phyloP scores from a whole-genome alignment of 1,284 basidiomycete genomes.

The Entoloma clypeatum region DNA sequence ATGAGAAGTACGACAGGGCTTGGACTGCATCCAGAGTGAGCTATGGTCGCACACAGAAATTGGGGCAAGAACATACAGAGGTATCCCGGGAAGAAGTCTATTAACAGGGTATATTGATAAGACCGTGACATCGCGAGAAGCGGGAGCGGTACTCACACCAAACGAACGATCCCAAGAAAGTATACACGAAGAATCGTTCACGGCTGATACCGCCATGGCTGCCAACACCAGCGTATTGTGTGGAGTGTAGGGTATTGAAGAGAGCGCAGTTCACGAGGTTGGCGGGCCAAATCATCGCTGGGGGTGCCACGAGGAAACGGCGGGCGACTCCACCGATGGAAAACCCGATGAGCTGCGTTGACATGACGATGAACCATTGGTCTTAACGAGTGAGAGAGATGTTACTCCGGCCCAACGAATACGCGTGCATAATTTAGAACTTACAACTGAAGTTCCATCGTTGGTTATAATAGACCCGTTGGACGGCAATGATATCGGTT shows the following conservation, averaged over 20 bases:
- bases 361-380: slow-evolving; percentile 58
- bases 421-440: slow-evolving; percentile 12
- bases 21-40: slow-evolving; percentile 31
- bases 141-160: slow-evolving; percentile 71
- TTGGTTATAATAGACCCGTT: slow-evolving; percentile 52
- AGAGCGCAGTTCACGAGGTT: slow-evolving; percentile 77
- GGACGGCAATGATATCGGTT: slow-evolving; percentile 62
- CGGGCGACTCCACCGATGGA: slow-evolving; percentile 61
- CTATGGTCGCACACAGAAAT: background rate
- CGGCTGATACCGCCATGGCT: slow-evolving; percentile 65
- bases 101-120: too few species aligned
- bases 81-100: slow-evolving; percentile 63
- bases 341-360: slow-evolving; percentile 68
- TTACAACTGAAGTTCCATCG: slow-evolving; percentile 30
- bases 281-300: slow-evolving; percentile 81
- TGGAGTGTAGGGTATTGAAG: slow-evolving; percentile 67
- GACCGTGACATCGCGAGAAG: too few species aligned
- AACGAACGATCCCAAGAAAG: slow-evolving; percentile 44
- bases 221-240: slow-evolving; percentile 62
- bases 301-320: slow-evolving; percentile 70
- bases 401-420: too few species aligned
- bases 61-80: slow-evolving; percentile 36
- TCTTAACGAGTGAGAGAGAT: slow-evolving; percentile 29
- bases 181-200: slow-evolving; percentile 57
- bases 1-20: slow-evolving; percentile 62